Evolutionary conservation across 768 basidiomycete species (phyloP).

Genomic region (Favolaschia claudopus): DNA sequence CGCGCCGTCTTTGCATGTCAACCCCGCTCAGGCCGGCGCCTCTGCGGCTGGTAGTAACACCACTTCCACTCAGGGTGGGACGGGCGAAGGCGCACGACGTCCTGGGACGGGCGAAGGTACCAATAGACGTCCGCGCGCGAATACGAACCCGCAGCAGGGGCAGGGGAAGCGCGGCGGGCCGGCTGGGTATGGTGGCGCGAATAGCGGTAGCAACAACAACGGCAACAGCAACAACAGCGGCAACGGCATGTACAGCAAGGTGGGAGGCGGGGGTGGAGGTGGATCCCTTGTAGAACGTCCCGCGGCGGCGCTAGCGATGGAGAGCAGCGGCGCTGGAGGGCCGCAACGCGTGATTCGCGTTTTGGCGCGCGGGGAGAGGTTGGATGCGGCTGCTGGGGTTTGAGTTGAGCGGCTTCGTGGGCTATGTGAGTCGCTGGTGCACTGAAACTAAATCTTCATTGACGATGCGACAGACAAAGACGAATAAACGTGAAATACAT

Average conservation of each 20-base stretch:
- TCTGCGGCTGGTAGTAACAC: neutral
- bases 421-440: too few relatives aligned
- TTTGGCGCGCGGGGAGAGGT: slow-evolving; percentile 84
- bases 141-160: slow-evolving; percentile 28
- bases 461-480: too few relatives aligned
- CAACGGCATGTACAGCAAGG: slow-evolving; percentile 29
- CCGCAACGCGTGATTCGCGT: slow-evolving; percentile 81
- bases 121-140: slow-evolving; percentile 14
- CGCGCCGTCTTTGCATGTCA: slow-evolving; percentile 47
- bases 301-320: slow-evolving; percentile 82
- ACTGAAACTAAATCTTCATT: too few relatives aligned
- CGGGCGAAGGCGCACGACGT: slow-evolving; percentile 34
- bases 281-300: slow-evolving; percentile 82
- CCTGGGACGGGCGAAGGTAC: too few relatives aligned
- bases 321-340: slow-evolving; percentile 65
- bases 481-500: too few relatives aligned
- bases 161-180: slow-evolving; percentile 34
- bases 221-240: slow-evolving; percentile 4
- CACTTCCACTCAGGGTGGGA: neutral
- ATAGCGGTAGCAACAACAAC: slow-evolving; percentile 12
- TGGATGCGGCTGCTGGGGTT: slow-evolving; percentile 65
- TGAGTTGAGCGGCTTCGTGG: too few relatives aligned
- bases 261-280: slow-evolving; percentile 44
- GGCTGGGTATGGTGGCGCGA: slow-evolving; percentile 17
- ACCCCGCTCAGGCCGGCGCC: neutral